Evolutionary conservation across 208 protist genomes (phyloP).

Genomic region (Endotrypanum monterogeii): DNA sequence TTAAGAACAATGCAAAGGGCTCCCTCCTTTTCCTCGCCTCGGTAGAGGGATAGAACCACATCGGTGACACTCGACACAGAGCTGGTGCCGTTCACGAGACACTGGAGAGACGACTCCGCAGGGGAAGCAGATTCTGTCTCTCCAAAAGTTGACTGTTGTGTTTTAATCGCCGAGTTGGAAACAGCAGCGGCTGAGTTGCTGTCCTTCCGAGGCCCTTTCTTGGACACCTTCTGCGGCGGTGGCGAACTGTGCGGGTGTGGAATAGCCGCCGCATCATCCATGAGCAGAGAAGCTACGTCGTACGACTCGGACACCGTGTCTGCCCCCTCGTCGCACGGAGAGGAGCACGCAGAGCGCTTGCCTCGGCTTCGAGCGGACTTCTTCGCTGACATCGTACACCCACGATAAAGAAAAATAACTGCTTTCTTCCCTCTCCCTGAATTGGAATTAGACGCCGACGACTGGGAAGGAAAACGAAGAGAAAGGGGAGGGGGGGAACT

Average conservation of each 20-base stretch:
- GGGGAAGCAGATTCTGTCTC: constrained; percentile 40
- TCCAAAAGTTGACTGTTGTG: constrained; percentile 14
- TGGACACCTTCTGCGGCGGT: constrained; percentile 18
- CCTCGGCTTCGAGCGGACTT: background rate
- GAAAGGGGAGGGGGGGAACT: no score
- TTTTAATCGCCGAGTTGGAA: background rate
- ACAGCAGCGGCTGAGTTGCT: constrained; percentile 3
- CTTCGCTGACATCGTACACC: constrained; percentile 3
- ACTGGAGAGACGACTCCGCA: constrained; percentile 46
- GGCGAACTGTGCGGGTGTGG: background rate
- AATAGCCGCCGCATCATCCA: constrained; percentile 26
- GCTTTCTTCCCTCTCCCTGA: no score
- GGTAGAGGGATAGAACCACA: constrained; percentile 60
- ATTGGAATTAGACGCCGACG: no score
- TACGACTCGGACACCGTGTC: constrained; percentile 11
- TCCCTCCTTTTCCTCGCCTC: constrained; percentile 27
- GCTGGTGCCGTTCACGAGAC: constrained; percentile 47
- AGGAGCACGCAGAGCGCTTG: background rate
- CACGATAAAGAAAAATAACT: background rate
- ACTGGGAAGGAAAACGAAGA: no score
- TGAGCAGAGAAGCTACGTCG: constrained; percentile 30
- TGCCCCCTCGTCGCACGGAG: background rate
- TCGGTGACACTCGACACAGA: constrained; percentile 34
- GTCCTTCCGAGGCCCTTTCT: constrained; percentile 16
- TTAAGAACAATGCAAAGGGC: constrained; percentile 79